Conservation (phyloP, 106 monocot genomes). For the Dioscorea zingiberensis region DNA sequence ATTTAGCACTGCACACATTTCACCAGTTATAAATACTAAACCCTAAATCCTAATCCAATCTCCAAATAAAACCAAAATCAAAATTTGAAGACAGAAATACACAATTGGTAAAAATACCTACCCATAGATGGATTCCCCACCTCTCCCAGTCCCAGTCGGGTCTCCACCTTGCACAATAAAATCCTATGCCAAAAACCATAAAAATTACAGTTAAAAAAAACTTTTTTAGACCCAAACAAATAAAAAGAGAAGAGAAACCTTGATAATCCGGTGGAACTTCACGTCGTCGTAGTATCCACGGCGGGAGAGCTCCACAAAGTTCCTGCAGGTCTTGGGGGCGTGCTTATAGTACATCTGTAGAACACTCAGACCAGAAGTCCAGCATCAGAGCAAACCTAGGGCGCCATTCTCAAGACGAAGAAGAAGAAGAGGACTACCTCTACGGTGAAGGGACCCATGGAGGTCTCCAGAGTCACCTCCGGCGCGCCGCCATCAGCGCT, state of each 20-base stretch:
- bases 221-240: background rate
- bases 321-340: slow-evolving; percentile 88
- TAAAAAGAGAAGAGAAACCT: slow-evolving; percentile 29
- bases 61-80: background rate
- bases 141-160: slow-evolving; percentile 95
- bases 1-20: slow-evolving; percentile 49
- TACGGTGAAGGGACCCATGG: slow-evolving; percentile 79
- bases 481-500: slow-evolving; percentile 69
- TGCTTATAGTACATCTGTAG: slow-evolving; percentile 94
- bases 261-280: slow-evolving; percentile 95
- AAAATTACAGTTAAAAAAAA: background rate
- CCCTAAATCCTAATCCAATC: background rate
- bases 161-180: slow-evolving; percentile 98
- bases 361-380: background rate
- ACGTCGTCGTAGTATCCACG: slow-evolving; percentile 97
- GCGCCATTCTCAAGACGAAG: background rate
- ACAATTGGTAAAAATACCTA: slow-evolving; percentile 9
- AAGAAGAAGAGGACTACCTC: slow-evolving; percentile 33
- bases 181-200: slow-evolving; percentile 43
- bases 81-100: background rate
- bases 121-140: slow-evolving; percentile 98
- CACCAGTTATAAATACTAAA: too few relatives aligned
- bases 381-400: too few relatives aligned
- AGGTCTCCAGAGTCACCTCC: slow-evolving; percentile 90
- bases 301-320: slow-evolving; percentile 92